Evolutionary conservation across 2,329 filamentous ascomycete genomes (phyloP), one percentile per base, ranked within the genome.

Genomic region (Epichloe bromicola): DNA sequence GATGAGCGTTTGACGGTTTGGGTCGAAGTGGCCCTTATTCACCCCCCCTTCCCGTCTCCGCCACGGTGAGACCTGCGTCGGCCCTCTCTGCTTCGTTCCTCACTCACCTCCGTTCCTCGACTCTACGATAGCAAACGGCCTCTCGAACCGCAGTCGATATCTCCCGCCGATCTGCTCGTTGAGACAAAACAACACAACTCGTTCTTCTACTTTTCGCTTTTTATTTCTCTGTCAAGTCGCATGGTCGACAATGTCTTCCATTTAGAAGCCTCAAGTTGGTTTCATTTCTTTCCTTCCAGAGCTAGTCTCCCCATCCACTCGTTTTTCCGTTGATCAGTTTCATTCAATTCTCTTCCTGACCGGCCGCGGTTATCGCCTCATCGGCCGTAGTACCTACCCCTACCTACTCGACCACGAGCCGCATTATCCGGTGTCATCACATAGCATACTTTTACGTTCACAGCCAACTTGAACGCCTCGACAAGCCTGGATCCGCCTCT

Each of bases 201-300:
- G 26, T 11, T 30, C 8, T 30, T 30, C 26, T 30, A 20, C 23
- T 45, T 39, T 52, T 53, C 52, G 55, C 49, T 53, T 54, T 52
- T 54, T 53, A 49, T 46, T 56, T 59, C 50, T 52, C 17, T 30
- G 38, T 12, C 41, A 41, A 46, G 48, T 51, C 51, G 51, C 51
- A 46, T 50, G 61, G 60, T 59, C 60, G 65, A 68, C 61, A 56
- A 68, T 69, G 66, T 66, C 60, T 59, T 55, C 59, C 57, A 54
- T 58, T 62, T 63, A 57, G 49, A 55, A 49, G 50, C 46, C 59
- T 57, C 57, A 56, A 54, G 58, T 45, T 19, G 48, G 34, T 49
- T 42, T 36, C 40, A 41, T 42, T 52, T 34, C 49, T 26, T 42
- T 49, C 45, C 34, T 58, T 58, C 39, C 10, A 51, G 56, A 57